Percentiles rank a stretch among this genome's conserved stretches.
Conservation (phyloP, 805 yeast species). For the Starmerella vaccinii region DNA sequence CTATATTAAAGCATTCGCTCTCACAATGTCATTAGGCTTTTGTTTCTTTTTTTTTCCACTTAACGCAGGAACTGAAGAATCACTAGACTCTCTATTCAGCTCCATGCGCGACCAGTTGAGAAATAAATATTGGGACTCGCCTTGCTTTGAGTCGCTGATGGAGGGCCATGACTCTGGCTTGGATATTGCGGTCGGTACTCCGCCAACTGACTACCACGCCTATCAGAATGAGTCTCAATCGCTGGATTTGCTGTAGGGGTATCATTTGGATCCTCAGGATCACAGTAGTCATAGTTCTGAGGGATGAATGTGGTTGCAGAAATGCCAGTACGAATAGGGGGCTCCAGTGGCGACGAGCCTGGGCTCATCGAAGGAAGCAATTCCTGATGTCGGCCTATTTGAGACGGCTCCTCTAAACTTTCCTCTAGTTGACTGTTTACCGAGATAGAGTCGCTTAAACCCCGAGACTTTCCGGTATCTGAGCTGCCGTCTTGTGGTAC, state of each 20-base stretch:
- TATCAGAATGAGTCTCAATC: background rate
- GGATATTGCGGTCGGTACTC: background rate
- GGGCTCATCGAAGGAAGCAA: background rate
- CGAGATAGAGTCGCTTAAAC: background rate
- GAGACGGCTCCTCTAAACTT: background rate
- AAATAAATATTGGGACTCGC: background rate
- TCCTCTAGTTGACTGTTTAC: background rate
- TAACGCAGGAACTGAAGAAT: too few species aligned
- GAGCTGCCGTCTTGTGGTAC: background rate
- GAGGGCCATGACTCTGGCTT: background rate
- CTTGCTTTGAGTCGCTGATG: background rate
- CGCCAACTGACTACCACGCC: background rate
- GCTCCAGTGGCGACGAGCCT: background rate
- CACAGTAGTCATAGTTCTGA: background rate
- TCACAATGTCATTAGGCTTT: too few species aligned
- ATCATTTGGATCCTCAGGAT: background rate
- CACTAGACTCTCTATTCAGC: background rate
- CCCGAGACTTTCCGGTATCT: background rate
- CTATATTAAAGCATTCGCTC: too few species aligned
- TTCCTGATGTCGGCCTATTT: background rate
- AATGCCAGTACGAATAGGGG: background rate
- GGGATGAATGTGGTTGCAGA: background rate
- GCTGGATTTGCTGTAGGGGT: background rate
- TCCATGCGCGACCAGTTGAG: constrained; percentile 1
- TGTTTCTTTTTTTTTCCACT: too few species aligned